A percentile compares a stretch with the other conserved stretches of the same genome.
Conservation (phyloP, 2,329 filamentous ascomycete species). For the Cryphonectria japonica region DNA sequence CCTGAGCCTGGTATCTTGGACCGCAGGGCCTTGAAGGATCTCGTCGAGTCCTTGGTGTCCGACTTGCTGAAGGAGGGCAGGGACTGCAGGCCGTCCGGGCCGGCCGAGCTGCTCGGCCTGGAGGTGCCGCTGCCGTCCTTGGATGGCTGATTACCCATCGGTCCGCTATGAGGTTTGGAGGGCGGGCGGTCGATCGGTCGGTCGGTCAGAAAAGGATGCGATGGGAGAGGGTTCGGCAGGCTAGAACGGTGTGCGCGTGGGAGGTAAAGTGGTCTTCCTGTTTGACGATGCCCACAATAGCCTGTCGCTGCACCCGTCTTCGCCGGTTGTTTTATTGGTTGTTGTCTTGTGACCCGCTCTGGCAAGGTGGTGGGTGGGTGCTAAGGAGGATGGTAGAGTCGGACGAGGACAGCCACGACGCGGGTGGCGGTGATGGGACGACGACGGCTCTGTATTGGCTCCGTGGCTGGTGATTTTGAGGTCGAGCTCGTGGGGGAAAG, state of each 20-base stretch:
- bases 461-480: constrained; percentile 51
- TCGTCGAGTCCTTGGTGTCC: constrained; percentile 89
- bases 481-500: constrained; percentile 35
- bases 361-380: constrained; percentile 32
- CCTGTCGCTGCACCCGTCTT: constrained; percentile 43
- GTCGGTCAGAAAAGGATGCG: constrained; percentile 28
- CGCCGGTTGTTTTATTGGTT: constrained; percentile 27
- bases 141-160: constrained; percentile 79
- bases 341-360: constrained; percentile 32
- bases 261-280: constrained; percentile 39
- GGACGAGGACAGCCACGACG: constrained; percentile 54
- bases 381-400: constrained; percentile 59
- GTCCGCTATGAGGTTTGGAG: constrained; percentile 20
- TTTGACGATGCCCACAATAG: constrained; percentile 39
- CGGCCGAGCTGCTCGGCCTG: constrained; percentile 53
- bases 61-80: constrained; percentile 92
- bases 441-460: constrained; percentile 48
- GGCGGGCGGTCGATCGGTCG: constrained; percentile 27
- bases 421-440: constrained; percentile 48
- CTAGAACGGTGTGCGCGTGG: constrained; percentile 41
- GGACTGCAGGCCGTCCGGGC: constrained; percentile 69
- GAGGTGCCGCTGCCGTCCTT: constrained; percentile 55
- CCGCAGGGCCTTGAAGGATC: constrained; percentile 81
- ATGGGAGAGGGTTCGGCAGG: constrained; percentile 31
- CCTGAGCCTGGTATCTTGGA: constrained; percentile 81